A percentile compares a stretch with the other conserved stretches of the same genome.
Evolutionary conservation across 169 alveolate genomes (phyloP).

Genomic region (Plasmodium malariae): DNA sequence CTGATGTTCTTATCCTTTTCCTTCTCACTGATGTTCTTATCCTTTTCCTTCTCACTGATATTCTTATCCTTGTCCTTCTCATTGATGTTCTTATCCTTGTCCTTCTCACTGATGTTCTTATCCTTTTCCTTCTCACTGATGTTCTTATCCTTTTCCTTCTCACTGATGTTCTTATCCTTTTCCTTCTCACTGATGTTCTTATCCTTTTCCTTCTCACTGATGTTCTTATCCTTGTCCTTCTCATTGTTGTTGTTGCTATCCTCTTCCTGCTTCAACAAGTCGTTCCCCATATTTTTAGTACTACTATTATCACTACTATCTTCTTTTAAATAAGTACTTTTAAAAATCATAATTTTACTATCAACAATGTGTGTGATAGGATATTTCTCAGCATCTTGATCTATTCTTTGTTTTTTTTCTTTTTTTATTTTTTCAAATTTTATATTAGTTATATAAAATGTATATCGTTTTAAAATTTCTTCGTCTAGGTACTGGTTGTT

Average conservation of each 20-base stretch:
- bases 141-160: not conserved
- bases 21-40: not conserved
- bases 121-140: not conserved
- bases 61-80: too few relatives aligned
- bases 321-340: not conserved
- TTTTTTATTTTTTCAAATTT: not conserved
- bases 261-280: not conserved
- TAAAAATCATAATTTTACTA: constrained; percentile 1
- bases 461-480: not conserved
- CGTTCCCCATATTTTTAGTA: not conserved
- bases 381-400: not conserved
- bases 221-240: too few relatives aligned
- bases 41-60: too few relatives aligned
- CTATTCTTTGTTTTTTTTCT: not conserved
- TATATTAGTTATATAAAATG: not conserved
- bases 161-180: too few relatives aligned
- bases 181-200: too few relatives aligned
- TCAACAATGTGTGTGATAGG: not conserved
- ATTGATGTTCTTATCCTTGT: too few relatives aligned
- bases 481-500: not conserved
- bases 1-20: not conserved
- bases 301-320: not conserved
- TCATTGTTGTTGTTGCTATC: not conserved
- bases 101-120: not conserved
- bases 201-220: too few relatives aligned